Evolutionary conservation across 768 basidiomycete genomes (phyloP), one percentile per base, ranked within the genome.

Genomic region (Amanita fuliginea): DNA sequence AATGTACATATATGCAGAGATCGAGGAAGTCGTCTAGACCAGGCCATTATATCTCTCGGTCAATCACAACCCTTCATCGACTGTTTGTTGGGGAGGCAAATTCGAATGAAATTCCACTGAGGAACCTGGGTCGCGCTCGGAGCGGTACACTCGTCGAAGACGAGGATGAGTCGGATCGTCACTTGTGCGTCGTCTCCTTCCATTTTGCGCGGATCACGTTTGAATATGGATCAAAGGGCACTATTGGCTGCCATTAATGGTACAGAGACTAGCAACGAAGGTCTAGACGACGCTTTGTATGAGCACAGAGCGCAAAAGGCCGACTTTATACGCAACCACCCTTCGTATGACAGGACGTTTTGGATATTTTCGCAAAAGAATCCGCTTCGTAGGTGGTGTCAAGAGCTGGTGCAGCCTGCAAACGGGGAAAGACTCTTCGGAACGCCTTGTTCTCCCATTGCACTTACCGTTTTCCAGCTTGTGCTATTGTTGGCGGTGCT

Each of bases 371-470:
- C 84, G 2, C 91, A 95, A 66, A 76, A 78, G 54, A 89, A 85
- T 54, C 64, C 66, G 13, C 32, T 94, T 34, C 83, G 95, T 1
- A 75, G 69, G 37, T 60, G 81, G 51, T 95, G 87, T 60, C 95
- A 98, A 64, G 78, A 76, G 53, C 64, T 95, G 41, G 90, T 95
- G 14, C 76, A 77, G 34, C 89, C 95, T 0, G 77, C 89, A 0
- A 77, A 80, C 47, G 90, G 91, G 19, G 86, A 90, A 51, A 87
- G 95, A 0, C 84, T 97, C 51, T 86, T 83, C 59, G 95, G 95
- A n/a, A 67, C 67, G 1, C 76, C 79, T 1, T 77, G 80, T 8
- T 81, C 81, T 0, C 78, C 75, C 2, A 64, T 80, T 18, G 76
- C 77, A 0, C 80, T 84, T 53, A 73, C 83, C 0, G 65, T 83